These are phyloP conservation scores for carrot (Daucus carota) DNA, from an alignment of 129 eudicot species.

Conservation along the genomic window DNA sequence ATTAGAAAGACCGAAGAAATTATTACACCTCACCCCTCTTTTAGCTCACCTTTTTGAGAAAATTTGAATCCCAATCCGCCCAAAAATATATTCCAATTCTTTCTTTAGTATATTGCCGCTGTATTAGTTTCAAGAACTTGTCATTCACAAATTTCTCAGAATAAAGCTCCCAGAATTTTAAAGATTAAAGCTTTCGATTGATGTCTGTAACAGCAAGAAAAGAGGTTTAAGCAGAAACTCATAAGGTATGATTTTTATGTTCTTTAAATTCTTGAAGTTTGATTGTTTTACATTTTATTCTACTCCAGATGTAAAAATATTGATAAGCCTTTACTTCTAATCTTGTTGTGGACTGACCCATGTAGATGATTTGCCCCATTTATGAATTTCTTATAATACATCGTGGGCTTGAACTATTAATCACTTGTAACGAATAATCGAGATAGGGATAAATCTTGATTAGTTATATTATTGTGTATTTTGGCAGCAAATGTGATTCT, in stretches of 20 bases:
- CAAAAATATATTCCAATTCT: too few species aligned
- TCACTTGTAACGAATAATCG: background rate
- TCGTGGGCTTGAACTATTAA: background rate
- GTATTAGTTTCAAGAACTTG: background rate
- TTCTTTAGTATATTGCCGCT: too few species aligned
- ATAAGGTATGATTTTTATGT: background rate
- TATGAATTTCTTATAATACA: too few species aligned
- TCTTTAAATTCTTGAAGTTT: background rate
- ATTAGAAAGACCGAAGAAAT: too few species aligned
- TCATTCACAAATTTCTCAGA: background rate
- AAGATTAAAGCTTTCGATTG: background rate
- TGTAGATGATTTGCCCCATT: background rate
- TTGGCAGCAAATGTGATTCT: background rate
- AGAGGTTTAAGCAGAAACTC: background rate
- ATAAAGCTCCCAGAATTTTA: background rate
- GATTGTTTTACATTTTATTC: background rate
- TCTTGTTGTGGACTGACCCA: background rate
- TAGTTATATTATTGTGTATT: background rate
- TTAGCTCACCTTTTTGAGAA: too few species aligned
- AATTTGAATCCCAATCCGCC: background rate
- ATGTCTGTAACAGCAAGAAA: background rate
- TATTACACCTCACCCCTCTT: background rate
- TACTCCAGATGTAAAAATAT: background rate
- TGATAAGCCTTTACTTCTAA: background rate
- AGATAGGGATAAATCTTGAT: background rate